A percentile compares a stretch with the other conserved stretches of the same genome.
These are phyloP conservation scores for Lyophyllum decastes DNA, from an alignment of 768 basidiomycete genomes.

Conservation along the genomic window DNA sequence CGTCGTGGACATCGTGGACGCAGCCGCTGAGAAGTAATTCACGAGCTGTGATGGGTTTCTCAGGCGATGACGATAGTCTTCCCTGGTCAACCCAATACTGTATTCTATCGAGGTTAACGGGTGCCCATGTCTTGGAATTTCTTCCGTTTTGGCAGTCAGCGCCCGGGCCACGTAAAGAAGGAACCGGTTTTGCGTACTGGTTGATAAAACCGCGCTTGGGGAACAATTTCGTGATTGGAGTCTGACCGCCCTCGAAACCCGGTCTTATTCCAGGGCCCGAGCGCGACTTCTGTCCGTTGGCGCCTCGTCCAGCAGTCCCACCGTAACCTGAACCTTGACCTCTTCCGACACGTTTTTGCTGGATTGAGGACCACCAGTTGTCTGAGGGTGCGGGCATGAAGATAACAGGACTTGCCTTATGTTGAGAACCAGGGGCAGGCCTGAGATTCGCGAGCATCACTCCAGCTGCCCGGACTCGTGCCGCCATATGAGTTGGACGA, in stretches of 20 bases:
- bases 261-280: constrained; percentile 82
- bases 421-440: constrained; percentile 70
- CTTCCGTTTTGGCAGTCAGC: constrained; percentile 38
- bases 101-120: constrained; percentile 84
- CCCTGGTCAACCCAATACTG: constrained; percentile 91
- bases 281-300: constrained; percentile 95
- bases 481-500: constrained; percentile 32
- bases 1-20: constrained; percentile 85
- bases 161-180: background rate
- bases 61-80: constrained; percentile 73
- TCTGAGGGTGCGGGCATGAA: background rate
- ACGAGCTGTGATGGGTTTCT: constrained; percentile 84
- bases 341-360: constrained; percentile 95
- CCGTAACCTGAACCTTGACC: constrained; percentile 92
- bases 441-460: constrained; percentile 72
- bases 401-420: constrained; percentile 45
- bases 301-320: constrained; percentile 89
- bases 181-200: constrained; percentile 53
- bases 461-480: constrained; percentile 36
- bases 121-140: constrained; percentile 73
- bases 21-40: constrained; percentile 86
- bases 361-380: background rate
- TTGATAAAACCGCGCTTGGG: constrained; percentile 96
- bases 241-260: constrained; percentile 97
- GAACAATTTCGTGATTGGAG: constrained; percentile 85